A percentile compares a stretch with the other conserved stretches of the same genome.
Evolutionary conservation across 805 yeast species (phyloP).

Genomic region (Deakozyma indianensis): DNA sequence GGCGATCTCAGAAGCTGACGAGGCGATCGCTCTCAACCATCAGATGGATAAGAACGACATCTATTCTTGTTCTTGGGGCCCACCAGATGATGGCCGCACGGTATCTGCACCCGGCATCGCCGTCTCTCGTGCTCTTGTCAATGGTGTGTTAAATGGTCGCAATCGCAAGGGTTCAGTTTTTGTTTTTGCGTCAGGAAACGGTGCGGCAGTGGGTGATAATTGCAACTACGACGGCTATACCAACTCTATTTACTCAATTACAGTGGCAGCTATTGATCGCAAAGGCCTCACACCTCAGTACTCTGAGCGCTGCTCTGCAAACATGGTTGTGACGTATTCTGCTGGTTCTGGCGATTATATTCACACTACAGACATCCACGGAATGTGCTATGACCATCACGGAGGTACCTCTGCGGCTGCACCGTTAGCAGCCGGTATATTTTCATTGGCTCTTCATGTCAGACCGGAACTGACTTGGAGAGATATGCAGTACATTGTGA

Average conservation of each 20-base stretch:
- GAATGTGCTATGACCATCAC: slow-evolving; percentile 56
- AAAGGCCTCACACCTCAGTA: slow-evolving; percentile 78
- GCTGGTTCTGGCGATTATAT: slow-evolving; percentile 85
- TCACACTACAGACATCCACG: slow-evolving; percentile 69
- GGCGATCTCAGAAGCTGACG: slow-evolving; percentile 67
- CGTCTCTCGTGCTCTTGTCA: slow-evolving; percentile 70
- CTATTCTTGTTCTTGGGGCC: slow-evolving; percentile 98
- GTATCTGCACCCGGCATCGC: slow-evolving; percentile 72
- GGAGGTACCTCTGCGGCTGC: slow-evolving; percentile 99
- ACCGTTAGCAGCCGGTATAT: slow-evolving; percentile 94
- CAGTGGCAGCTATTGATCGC: slow-evolving; percentile 87
- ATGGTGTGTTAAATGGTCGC: slow-evolving; percentile 75
- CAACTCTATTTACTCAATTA: slow-evolving; percentile 84
- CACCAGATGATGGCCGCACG: slow-evolving; percentile 79
- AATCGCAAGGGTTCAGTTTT: slow-evolving; percentile 69
- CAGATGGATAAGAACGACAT: slow-evolving; percentile 78
- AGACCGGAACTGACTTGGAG: slow-evolving; percentile 91
- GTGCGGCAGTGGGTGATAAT: slow-evolving; percentile 68
- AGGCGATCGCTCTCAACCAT: slow-evolving; percentile 76
- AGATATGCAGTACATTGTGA: slow-evolving; percentile 76
- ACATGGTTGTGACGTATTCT: slow-evolving; percentile 82
- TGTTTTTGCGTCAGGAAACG: slow-evolving; percentile 95
- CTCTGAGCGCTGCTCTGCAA: slow-evolving; percentile 89
- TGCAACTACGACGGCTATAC: slow-evolving; percentile 98
- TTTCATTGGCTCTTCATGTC: slow-evolving; percentile 65